phyloP scores from a whole-genome alignment of 139 green algal genomes.

The Chlamydomonas schloesseri region DNA sequence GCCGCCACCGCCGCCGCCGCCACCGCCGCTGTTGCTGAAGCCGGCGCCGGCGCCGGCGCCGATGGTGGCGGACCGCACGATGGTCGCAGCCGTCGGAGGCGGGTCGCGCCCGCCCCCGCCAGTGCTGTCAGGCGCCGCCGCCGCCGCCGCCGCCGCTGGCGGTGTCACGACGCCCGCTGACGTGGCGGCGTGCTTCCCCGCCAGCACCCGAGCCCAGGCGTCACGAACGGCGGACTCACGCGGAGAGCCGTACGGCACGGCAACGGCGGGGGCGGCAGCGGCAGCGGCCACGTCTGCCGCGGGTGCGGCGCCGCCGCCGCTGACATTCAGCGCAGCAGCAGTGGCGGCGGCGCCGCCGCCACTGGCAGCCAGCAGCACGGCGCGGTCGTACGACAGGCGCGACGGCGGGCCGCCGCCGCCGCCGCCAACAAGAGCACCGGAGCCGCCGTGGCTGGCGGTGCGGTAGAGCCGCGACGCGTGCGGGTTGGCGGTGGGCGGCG shows the following conservation, averaged over 20 bases:
- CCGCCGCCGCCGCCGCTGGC: not conserved
- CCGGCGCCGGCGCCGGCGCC: no score
- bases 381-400: not conserved
- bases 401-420: not conserved
- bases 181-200: not conserved
- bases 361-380: not conserved
- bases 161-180: not conserved
- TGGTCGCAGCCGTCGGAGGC: not conserved
- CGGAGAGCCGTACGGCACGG: not conserved
- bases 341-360: not conserved
- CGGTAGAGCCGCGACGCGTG: not conserved
- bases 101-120: not conserved
- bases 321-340: no score
- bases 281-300: no score
- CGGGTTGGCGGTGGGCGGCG: not conserved
- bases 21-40: no score
- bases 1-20: no score
- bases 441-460: not conserved
- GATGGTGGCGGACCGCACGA: no score
- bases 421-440: not conserved
- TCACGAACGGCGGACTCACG: not conserved
- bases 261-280: not conserved
- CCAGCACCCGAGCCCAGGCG: not conserved
- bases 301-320: not conserved
- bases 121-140: not conserved